Percentiles rank a stretch among this genome's conserved stretches.
These are phyloP conservation scores for Hura crepitans DNA, from an alignment of 441 rosid species.

Conservation along the genomic window DNA sequence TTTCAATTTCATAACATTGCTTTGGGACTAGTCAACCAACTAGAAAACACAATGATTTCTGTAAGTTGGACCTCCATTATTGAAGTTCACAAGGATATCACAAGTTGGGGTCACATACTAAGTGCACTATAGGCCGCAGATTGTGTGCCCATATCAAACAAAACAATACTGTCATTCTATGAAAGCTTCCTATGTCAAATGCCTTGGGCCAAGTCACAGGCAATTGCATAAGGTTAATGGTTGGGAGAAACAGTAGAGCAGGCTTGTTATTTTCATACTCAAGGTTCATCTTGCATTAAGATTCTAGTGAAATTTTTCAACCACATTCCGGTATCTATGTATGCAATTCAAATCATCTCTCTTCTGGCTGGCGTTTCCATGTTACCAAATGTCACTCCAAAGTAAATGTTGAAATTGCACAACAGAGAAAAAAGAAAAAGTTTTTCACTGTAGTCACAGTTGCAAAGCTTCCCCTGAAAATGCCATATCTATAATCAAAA, in stretches of 20 bases:
- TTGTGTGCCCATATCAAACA: background rate
- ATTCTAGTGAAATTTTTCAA: background rate
- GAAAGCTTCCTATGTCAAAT: conserved; percentile 1
- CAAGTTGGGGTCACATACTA: background rate
- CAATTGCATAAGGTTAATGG: no score
- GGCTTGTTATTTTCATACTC: background rate
- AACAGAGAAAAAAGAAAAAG: background rate
- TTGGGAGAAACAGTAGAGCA: no score
- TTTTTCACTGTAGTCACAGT: background rate
- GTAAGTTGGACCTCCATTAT: no score
- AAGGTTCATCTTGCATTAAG: background rate
- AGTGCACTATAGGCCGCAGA: background rate
- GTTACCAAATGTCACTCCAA: background rate
- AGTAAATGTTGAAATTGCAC: background rate
- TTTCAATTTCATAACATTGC: conserved; percentile 1
- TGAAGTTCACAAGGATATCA: no score
- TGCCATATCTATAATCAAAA: background rate
- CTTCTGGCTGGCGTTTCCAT: background rate
- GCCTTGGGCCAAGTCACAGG: no score
- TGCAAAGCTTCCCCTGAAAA: background rate
- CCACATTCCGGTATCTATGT: no score
- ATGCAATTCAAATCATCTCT: background rate
- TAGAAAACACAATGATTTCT: background rate
- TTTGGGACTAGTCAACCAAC: background rate
- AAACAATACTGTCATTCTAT: background rate